Percentiles rank a stretch among this genome's conserved stretches.
phyloP scores from a whole-genome alignment of 768 basidiomycete genomes.

The Pisolithus albus region DNA sequence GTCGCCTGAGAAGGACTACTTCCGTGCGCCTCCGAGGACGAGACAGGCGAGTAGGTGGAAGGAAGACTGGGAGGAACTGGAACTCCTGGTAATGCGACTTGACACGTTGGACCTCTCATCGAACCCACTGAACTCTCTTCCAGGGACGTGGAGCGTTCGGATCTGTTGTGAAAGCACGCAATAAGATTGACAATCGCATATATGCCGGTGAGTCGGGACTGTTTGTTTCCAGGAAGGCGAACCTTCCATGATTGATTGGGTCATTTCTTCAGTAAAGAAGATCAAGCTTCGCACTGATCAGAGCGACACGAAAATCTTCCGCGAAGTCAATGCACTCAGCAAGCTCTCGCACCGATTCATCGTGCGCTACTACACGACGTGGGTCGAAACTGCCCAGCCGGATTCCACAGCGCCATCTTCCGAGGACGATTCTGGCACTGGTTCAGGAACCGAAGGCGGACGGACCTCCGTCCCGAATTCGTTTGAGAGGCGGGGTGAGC shows the following conservation, averaged over 20 bases:
- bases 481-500: constrained; percentile 30
- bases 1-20: constrained; percentile 67
- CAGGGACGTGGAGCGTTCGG: constrained; percentile 89
- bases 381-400: constrained; percentile 70
- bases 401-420: constrained; percentile 42
- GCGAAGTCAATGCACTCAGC: constrained; percentile 88
- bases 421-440: constrained; percentile 35
- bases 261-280: constrained; percentile 62
- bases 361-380: constrained; percentile 87
- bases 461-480: constrained; percentile 51
- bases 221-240: not conserved
- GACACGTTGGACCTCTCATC: not conserved
- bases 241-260: not conserved
- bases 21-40: constrained; percentile 31
- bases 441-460: constrained; percentile 37
- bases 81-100: constrained; percentile 53
- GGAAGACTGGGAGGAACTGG: constrained; percentile 91
- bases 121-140: not conserved
- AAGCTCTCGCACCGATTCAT: constrained; percentile 83
- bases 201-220: constrained; percentile 55
- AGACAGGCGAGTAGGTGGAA: constrained; percentile 76
- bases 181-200: constrained; percentile 78
- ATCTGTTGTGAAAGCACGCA: constrained; percentile 90
- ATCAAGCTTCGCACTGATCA: constrained; percentile 72
- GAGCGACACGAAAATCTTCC: constrained; percentile 80